Conservation (phyloP, 2,329 filamentous ascomycete species). For the Coniochaeta sp. region DNA sequence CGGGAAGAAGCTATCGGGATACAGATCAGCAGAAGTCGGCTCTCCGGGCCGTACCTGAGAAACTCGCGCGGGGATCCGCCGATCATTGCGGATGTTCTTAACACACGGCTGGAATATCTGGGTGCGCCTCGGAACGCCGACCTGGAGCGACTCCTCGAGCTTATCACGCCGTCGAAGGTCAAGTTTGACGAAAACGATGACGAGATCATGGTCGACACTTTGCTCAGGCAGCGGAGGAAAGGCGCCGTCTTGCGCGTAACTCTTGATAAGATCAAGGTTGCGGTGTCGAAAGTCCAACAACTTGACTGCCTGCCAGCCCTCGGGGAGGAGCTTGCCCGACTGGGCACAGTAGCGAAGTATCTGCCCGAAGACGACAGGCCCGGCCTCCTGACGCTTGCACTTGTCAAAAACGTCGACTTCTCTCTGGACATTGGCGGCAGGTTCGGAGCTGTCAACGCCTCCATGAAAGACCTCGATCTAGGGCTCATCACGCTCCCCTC, state of each 20-base stretch:
- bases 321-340: conserved; percentile 69
- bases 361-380: conserved; percentile 92
- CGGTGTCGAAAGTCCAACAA: conserved; percentile 55
- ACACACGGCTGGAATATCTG: conserved; percentile 66
- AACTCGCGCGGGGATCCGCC: conserved; percentile 48
- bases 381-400: conserved; percentile 69
- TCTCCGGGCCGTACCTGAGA: conserved; percentile 62
- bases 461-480: conserved; percentile 57
- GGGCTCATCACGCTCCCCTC: conserved; percentile 82
- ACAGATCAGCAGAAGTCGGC: conserved; percentile 65
- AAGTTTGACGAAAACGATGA: conserved; percentile 81
- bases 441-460: conserved; percentile 57
- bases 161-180: conserved; percentile 87
- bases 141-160: conserved; percentile 70
- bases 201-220: conserved; percentile 89
- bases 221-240: conserved; percentile 78
- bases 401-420: conserved; percentile 56
- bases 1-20: conserved; percentile 66
- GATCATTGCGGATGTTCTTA: conserved; percentile 54
- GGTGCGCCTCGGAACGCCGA: conserved; percentile 69
- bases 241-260: conserved; percentile 72
- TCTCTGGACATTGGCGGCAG: conserved; percentile 58
- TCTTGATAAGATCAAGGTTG: conserved; percentile 56
- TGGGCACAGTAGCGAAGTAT: conserved; percentile 88
- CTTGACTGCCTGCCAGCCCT: conserved; percentile 63